Evolutionary conservation across 2,329 filamentous ascomycete species (phyloP).

Genomic region (Penicillium sp.): DNA sequence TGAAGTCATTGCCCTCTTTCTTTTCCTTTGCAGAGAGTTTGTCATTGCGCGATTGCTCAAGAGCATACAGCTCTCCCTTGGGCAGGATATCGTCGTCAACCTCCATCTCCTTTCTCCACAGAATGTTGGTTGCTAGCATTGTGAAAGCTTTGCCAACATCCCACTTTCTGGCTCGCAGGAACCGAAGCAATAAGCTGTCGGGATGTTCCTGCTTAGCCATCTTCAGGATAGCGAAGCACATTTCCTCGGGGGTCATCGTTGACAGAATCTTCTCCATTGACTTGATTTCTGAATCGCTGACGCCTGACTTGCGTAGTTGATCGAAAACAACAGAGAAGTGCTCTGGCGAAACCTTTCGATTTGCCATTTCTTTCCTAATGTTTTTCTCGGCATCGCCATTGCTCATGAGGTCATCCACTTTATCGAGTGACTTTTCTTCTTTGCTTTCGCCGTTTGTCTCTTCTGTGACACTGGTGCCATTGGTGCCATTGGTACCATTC

Average conservation of each 20-base stretch:
- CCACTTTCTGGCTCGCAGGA: conserved; percentile 84
- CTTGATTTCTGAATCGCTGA: conserved; percentile 21
- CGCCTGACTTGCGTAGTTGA: conserved; percentile 22
- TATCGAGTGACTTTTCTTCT: conserved; percentile 19
- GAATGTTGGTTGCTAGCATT: conserved; percentile 88
- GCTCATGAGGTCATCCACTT: conserved; percentile 22
- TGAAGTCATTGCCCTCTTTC: conserved; percentile 16
- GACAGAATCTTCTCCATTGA: conserved; percentile 54
- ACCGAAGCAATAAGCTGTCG: conserved; percentile 77
- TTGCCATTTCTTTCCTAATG: conserved; percentile 19
- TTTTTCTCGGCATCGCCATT: conserved; percentile 17
- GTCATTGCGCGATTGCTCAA: conserved; percentile 62
- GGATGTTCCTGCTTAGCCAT: conserved; percentile 95
- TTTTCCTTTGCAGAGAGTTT: conserved; percentile 10
- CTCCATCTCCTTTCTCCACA: conserved; percentile 83
- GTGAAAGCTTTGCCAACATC: conserved; percentile 85
- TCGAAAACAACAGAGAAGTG: conserved; percentile 24
- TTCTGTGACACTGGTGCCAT: neutral
- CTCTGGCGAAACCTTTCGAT: conserved; percentile 18
- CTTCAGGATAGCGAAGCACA: conserved; percentile 79
- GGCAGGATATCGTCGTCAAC: conserved; percentile 84
- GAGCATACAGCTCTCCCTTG: conserved; percentile 69
- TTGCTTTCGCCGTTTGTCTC: conserved; percentile 4
- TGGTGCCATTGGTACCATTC: conserved; percentile 2
- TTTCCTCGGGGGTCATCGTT: conserved; percentile 71